phyloP scores from a whole-genome alignment of 2,329 filamentous ascomycete genomes.

The Fusarium siculi region DNA sequence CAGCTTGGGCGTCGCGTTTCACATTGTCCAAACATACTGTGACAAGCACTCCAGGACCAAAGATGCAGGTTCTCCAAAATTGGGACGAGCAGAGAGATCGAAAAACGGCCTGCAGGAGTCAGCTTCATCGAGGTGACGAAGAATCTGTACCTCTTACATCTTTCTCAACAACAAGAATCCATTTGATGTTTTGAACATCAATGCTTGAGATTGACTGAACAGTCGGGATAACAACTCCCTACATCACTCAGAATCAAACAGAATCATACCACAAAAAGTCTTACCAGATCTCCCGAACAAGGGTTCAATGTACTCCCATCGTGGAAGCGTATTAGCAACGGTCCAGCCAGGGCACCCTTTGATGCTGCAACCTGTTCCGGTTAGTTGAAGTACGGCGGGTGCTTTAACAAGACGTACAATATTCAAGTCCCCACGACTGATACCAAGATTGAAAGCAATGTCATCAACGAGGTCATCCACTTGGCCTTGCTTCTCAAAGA shows the following conservation, averaged over 20 bases:
- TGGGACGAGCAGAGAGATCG: conserved; percentile 68
- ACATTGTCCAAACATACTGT: conserved; percentile 60
- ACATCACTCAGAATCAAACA: conserved; percentile 17
- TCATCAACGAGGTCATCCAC: conserved; percentile 81
- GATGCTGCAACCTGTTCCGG: conserved; percentile 71
- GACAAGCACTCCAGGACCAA: conserved; percentile 71
- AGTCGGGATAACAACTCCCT: conserved; percentile 72
- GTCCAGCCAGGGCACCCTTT: conserved; percentile 76
- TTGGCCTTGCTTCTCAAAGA: conserved; percentile 75
- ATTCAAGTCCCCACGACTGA: conserved; percentile 73
- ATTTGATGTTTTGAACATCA: conserved; percentile 61
- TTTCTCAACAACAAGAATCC: conserved; percentile 83
- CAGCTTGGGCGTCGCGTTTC: not conserved
- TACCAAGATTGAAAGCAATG: conserved; percentile 74
- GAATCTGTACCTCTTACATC: conserved; percentile 61
- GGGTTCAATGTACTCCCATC: conserved; percentile 55
- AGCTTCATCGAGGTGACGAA: conserved; percentile 23
- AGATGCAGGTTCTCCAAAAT: conserved; percentile 62
- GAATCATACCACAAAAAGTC: not conserved
- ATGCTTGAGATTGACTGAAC: conserved; percentile 60
- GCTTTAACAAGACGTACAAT: conserved; percentile 64
- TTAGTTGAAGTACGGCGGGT: conserved; percentile 9
- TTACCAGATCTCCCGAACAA: conserved; percentile 45
- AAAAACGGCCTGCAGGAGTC: conserved; percentile 72
- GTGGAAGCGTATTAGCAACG: conserved; percentile 57